Base-by-base conservation (phyloP, 2,329 filamentous ascomycete genomes). In the Aspergillus nomiae region DNA sequence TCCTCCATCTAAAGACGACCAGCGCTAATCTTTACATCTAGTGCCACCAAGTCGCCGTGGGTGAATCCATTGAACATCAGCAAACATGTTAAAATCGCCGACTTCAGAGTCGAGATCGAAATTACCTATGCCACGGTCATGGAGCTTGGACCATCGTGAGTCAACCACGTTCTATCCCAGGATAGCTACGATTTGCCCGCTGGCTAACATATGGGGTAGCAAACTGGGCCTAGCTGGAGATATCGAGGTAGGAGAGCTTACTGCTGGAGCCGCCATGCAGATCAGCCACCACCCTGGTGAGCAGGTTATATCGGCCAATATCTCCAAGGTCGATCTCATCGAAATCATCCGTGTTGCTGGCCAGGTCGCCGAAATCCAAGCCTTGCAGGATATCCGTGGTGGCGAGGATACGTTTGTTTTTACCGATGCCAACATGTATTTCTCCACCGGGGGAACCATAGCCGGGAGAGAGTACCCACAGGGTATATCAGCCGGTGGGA, bases 51-150 rank as follows among this genome's bases (percentile, higher is more conserved):
- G 16, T 24, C 30, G 51, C 51, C 51, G 6, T 55, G 51, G 51
- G 51, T 55, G 19, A 55, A 55, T 11, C 51, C 51, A 7, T 55
- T 55, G 11, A 55, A 55, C 30, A 12, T 55, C 51, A 55, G 51
- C 30, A 55, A 34, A 24, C 30, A 55, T n/a, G 51, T 55, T 36
- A 55, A 10, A 9, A 55, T 55, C 30, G 51, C 51, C n/a, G 51
- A 55, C 28, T 55, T 55, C 26, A 24, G 51, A 19, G 51, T 55
- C 9, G 51, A 55, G 28, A 36, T 55, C 12, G 38, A 41, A n/a
- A n/a, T 41, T n/a, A 41, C 38, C 6, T 41, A 41, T n/a, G 38
- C 38, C 16, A 41, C 38, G 7, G 38, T 41, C 19, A 41, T 41
- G 38, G 38, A 41, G 38, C 16, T 41, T 10, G 38, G 38, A 10